Evolutionary conservation across 345 rosid species (phyloP).

Genomic region (Lagerstroemia speciosa): DNA sequence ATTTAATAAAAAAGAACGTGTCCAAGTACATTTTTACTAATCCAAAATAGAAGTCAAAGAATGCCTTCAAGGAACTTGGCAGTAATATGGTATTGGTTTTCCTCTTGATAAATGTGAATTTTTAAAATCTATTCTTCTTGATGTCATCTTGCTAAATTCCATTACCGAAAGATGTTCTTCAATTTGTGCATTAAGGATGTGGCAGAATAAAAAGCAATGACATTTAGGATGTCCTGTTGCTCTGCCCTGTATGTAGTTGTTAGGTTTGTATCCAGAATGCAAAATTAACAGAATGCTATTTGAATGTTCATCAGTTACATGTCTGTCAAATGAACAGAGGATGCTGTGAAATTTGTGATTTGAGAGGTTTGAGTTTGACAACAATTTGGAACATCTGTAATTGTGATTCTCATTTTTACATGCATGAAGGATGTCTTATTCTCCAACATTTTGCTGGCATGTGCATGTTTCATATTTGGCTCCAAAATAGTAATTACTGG

Average conservation of each 20-base stretch:
- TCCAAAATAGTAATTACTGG: not conserved
- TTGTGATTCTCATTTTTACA: not conserved
- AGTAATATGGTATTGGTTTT: not conserved
- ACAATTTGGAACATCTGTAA: not conserved
- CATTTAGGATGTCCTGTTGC: not conserved
- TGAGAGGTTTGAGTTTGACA: not conserved
- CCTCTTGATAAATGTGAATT: not conserved
- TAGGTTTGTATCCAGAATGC: not conserved
- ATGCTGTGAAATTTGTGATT: not conserved
- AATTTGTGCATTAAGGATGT: not conserved
- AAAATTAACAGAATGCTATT: not conserved
- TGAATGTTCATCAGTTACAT: not conserved
- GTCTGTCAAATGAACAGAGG: not conserved
- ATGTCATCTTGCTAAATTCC: not conserved
- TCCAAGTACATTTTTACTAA: not conserved
- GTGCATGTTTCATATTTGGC: not conserved
- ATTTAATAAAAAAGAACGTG: not conserved
- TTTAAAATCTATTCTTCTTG: not conserved
- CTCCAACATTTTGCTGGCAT: not conserved
- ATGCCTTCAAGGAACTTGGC: not conserved
- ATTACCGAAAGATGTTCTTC: not conserved
- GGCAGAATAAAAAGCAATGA: not conserved
- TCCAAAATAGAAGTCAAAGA: not conserved
- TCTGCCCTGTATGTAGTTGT: not conserved
- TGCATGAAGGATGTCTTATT: not conserved